A percentile compares a stretch with the other conserved stretches of the same genome.
These are phyloP conservation scores for Balamuthia mandrillaris DNA, from an alignment of 208 protist genomes.

Conservation along the genomic window DNA sequence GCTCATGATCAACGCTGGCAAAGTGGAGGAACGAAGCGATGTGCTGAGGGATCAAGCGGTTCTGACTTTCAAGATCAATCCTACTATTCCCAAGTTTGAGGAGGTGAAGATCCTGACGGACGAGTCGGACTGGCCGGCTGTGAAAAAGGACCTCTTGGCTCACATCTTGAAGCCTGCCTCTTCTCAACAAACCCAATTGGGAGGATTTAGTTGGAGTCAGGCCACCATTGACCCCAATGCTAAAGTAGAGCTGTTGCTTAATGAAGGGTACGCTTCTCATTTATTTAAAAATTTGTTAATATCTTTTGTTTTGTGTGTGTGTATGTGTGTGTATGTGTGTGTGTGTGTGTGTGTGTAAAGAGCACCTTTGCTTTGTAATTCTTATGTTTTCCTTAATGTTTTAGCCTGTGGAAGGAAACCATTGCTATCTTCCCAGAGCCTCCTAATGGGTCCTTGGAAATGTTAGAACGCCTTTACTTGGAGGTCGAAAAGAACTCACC, in stretches of 20 bases:
- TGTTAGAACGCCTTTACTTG: slow-evolving; percentile 25
- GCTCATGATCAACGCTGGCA: slow-evolving; percentile 47
- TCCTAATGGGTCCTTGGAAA: background rate
- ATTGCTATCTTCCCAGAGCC: slow-evolving; percentile 55
- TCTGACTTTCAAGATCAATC: slow-evolving; percentile 45
- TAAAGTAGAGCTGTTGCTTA: slow-evolving; percentile 47
- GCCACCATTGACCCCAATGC: background rate
- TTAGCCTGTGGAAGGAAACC: no score
- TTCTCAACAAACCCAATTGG: background rate
- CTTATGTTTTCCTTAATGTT: no score
- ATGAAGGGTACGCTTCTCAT: slow-evolving; percentile 32
- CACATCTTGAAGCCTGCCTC: slow-evolving; percentile 39
- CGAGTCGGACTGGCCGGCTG: slow-evolving; percentile 41
- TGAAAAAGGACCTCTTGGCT: slow-evolving; percentile 49
- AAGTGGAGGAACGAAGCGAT: slow-evolving; percentile 40
- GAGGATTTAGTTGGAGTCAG: slow-evolving; percentile 5
- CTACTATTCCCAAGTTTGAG: slow-evolving; percentile 38
- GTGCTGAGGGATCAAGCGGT: slow-evolving; percentile 45
- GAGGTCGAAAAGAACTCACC: slow-evolving; percentile 32
- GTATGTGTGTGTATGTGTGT: no score
- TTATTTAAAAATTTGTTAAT: no score
- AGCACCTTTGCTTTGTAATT: no score
- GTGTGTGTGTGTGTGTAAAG: no score
- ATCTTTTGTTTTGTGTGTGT: no score
- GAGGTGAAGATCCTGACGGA: slow-evolving; percentile 34